These are phyloP conservation scores for Saccharum officinarum DNA, from an alignment of 176 grass and related monocot species.

Conservation along the genomic window DNA sequence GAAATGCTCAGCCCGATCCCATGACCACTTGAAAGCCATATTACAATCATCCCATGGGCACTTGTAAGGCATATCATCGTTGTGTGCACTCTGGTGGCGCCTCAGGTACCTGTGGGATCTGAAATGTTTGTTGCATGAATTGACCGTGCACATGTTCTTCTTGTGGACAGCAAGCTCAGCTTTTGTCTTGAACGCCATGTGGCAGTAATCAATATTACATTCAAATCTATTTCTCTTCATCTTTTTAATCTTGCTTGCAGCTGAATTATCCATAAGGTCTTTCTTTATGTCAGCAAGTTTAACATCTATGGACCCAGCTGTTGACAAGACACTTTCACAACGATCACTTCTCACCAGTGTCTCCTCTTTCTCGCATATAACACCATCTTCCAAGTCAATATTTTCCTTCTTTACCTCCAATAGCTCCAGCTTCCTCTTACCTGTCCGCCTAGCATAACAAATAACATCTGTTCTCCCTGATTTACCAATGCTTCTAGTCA, in stretches of 20 bases:
- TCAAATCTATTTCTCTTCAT: constrained; percentile 32
- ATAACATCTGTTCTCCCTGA: constrained; percentile 64
- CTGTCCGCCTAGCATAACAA: constrained; percentile 68
- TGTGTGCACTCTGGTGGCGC: constrained; percentile 67
- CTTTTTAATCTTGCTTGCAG: constrained; percentile 43
- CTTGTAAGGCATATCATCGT: constrained; percentile 62
- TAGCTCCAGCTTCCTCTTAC: constrained; percentile 55
- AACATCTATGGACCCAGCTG: constrained; percentile 42
- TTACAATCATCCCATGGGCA: constrained; percentile 76
- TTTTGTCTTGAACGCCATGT: constrained; percentile 51
- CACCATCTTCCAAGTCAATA: constrained; percentile 26
- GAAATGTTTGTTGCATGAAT: constrained; percentile 60
- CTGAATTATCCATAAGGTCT: constrained; percentile 39
- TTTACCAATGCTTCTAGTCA: constrained; percentile 43
- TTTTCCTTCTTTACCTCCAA: constrained; percentile 23
- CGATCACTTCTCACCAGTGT: constrained; percentile 26
- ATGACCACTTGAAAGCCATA: constrained; percentile 77
- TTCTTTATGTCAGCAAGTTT: constrained; percentile 48
- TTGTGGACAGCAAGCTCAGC: constrained; percentile 70
- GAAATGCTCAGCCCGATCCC: constrained; percentile 70
- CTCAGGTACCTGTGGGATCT: constrained; percentile 66
- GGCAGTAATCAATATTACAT: constrained; percentile 58
- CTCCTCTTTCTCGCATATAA: constrained; percentile 21
- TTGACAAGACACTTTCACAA: constrained; percentile 44
- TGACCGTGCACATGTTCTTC: constrained; percentile 59